Percentiles rank a stretch among this genome's conserved stretches.
phyloP scores from a whole-genome alignment of 176 grass and related monocot species.

The Alloteropsis semialata region DNA sequence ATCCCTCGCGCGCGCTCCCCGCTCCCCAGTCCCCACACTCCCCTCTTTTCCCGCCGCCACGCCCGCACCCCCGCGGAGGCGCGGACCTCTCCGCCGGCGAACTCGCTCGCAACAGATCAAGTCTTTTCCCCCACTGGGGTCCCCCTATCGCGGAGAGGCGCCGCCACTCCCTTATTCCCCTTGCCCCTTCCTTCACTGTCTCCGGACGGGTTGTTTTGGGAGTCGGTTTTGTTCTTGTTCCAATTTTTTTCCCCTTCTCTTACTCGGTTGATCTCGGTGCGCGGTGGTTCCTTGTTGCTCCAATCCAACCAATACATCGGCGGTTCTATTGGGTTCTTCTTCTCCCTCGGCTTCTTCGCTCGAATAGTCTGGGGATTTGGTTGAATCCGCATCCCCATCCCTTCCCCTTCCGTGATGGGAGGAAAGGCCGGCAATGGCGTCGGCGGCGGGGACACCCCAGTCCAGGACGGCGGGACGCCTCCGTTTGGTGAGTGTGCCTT shows the following conservation, averaged over 20 bases:
- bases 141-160: too few species aligned
- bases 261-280: neutral
- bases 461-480: conserved; percentile 21
- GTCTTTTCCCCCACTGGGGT: too few species aligned
- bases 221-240: neutral
- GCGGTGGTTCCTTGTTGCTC: neutral
- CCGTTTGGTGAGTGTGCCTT: conserved; percentile 26
- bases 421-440: neutral
- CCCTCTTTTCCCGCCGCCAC: conserved; percentile 29
- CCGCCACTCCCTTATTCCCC: too few species aligned
- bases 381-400: neutral
- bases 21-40: neutral
- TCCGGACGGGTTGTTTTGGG: neutral
- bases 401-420: neutral
- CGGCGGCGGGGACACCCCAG: conserved; percentile 6
- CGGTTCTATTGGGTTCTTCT: neutral
- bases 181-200: neutral
- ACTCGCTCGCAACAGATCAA: too few species aligned
- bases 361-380: neutral
- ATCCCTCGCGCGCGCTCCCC: neutral
- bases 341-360: neutral
- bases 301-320: neutral
- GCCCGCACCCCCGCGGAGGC: too few species aligned
- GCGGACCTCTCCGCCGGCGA: too few species aligned
- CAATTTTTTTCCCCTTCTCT: neutral